Evolutionary conservation across 768 basidiomycete genomes (phyloP), one percentile per base, ranked within the genome.

Genomic region (Lentinula lateritia): DNA sequence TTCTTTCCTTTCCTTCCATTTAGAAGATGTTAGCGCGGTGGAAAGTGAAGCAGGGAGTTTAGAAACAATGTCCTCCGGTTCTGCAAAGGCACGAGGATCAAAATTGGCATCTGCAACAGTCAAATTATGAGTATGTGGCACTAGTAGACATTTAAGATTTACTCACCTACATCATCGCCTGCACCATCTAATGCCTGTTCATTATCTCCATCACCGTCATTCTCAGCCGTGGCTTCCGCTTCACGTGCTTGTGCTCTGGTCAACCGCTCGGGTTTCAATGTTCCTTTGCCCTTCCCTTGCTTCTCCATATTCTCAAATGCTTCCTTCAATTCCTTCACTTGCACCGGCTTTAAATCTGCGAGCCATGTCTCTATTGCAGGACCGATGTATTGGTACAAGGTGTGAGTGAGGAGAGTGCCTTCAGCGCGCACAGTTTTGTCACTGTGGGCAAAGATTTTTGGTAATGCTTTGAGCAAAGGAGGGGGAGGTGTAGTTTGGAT

Each of bases 1-100:
- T 67, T 95, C 92, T 69, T 98, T 95, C 43, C 93, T 85, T 66
- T 99, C 97, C 70, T 99, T 98, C 97, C 97, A 99, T 74, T 98
- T 98, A 0, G 93, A 86, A 4, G 97, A 98, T 23, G 87, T 83
- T 54, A 99, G 79, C 55, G 82, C 78, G 2, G 86, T 78, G 61
- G 91, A 85, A 63, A 98, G 78, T 60, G 87, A 87, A 2, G 84
- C 71, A 0, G 97, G 90, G 46, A 98, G 80, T 65, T 89, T 88
- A 2, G 85, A 72, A 20, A 88, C 78, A 60, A 97, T 86, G 69
- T 95, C 84, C 43, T 93, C 86, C 13, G 89, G 86, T 68, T 96
- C 93, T 3, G 89, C 86, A 64, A 94, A 82, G 58, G 84, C 82
- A 56, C 87, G 84, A 16, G 92, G 91, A 76, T 98, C 94, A 9